Evolutionary conservation across 768 basidiomycete genomes (phyloP).

Genomic region (Suillus subluteus): DNA sequence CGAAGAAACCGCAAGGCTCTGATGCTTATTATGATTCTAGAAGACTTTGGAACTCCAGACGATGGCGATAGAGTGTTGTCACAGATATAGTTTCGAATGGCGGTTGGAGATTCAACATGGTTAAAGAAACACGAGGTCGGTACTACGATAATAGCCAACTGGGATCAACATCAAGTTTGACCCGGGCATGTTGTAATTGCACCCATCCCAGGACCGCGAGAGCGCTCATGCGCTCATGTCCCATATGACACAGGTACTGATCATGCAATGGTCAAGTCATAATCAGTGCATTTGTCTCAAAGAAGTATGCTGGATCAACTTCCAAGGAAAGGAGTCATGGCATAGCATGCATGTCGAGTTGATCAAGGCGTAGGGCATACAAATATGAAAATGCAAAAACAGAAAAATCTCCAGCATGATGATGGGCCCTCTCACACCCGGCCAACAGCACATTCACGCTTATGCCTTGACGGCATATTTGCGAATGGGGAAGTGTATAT

Average conservation of each 20-base stretch:
- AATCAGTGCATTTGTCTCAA: not conserved
- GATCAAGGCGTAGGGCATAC: conserved; percentile 44
- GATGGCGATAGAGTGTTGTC: not conserved
- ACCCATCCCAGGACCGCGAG: not conserved
- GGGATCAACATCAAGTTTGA: not conserved
- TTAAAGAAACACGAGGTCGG: not conserved
- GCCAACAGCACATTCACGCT: conserved; percentile 34
- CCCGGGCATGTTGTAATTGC: not conserved
- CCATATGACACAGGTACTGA: conserved; percentile 1
- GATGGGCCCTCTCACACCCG: conserved; percentile 19
- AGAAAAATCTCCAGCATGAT: conserved; percentile 20
- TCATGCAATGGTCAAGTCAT: conserved; percentile 3
- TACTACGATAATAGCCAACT: not conserved
- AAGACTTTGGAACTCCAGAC: not conserved
- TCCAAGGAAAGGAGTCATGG: conserved; percentile 14
- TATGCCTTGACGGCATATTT: conserved; percentile 97
- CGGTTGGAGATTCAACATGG: not conserved
- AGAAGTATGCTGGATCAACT: not conserved
- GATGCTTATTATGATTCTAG: not conserved
- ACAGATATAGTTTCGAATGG: not conserved
- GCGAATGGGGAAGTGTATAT: conserved; percentile 88
- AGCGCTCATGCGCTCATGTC: not conserved
- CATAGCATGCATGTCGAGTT: conserved; percentile 37
- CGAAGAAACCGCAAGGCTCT: not conserved
- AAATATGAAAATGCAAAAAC: conserved; percentile 37